phyloP scores from a whole-genome alignment of 169 alveolate species.

The Toxoplasma gondii region DNA sequence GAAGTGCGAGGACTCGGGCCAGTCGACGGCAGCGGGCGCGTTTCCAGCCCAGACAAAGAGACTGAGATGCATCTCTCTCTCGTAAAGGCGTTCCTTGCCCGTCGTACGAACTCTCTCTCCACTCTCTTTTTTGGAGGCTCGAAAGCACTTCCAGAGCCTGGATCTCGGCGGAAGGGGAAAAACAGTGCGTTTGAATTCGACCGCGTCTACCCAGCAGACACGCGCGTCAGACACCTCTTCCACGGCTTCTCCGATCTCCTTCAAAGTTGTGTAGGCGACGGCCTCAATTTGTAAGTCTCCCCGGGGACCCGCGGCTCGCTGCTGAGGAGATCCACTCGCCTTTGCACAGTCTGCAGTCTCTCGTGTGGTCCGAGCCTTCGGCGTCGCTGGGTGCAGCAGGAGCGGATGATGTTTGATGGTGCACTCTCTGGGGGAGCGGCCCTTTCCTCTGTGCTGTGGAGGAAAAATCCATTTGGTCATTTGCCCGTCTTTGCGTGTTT shows the following conservation, averaged over 20 bases:
- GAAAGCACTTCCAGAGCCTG: no score
- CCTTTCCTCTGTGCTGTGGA: no score
- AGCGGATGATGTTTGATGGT: no score
- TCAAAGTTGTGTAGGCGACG: neutral
- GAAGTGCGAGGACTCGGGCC: neutral
- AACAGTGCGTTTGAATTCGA: neutral
- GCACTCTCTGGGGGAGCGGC: no score
- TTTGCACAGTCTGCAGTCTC: no score
- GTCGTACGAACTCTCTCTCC: neutral
- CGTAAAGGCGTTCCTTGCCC: neutral
- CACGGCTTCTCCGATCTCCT: neutral
- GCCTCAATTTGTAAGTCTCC: neutral
- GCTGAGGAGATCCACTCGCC: no score
- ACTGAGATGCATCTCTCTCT: neutral
- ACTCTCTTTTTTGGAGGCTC: no score
- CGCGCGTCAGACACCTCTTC: neutral
- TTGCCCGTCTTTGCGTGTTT: no score
- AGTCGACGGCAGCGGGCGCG: neutral
- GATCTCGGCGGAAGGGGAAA: neutral
- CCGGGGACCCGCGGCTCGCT: no score
- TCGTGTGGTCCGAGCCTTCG: no score
- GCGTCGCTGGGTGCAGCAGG: no score
- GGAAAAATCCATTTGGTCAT: no score
- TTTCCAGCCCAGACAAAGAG: neutral
- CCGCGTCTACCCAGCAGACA: neutral